phyloP scores from a whole-genome alignment of 148 eudicot species.

The Salicornia ramosissima region DNA sequence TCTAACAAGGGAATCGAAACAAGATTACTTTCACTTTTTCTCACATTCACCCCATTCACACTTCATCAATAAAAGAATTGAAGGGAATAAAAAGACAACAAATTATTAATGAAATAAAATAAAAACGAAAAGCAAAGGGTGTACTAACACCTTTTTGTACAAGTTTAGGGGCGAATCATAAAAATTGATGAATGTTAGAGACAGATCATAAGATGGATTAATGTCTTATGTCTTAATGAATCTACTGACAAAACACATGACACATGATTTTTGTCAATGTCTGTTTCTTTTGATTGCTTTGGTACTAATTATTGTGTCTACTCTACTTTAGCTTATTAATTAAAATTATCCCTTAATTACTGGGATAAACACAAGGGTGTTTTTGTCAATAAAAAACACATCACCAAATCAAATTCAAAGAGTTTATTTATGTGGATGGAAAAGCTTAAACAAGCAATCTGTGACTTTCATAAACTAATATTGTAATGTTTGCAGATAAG shows the following conservation, averaged over 20 bases:
- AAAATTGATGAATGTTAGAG: too few species aligned
- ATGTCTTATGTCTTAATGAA: too few species aligned
- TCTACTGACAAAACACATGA: constrained; percentile 1
- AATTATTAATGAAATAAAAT: too few species aligned
- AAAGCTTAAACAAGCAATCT: background rate
- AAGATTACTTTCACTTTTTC: too few species aligned
- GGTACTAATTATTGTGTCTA: background rate
- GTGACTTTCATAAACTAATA: background rate
- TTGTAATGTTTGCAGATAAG: background rate
- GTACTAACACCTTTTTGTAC: too few species aligned
- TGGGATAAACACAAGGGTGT: background rate
- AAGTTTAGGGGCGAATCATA: too few species aligned
- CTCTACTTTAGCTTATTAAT: background rate
- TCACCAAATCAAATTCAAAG: background rate
- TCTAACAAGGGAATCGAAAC: too few species aligned
- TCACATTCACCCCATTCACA: too few species aligned
- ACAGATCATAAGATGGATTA: background rate
- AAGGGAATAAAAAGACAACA: too few species aligned
- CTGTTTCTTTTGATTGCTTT: background rate
- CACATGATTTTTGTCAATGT: background rate
- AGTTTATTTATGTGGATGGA: background rate
- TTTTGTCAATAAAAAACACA: background rate
- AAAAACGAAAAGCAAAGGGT: too few species aligned
- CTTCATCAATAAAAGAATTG: too few species aligned
- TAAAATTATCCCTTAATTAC: background rate